These are phyloP conservation scores for Mollisiaceae sp. DNA, from an alignment of 2,329 filamentous ascomycete species.

Conservation along the genomic window DNA sequence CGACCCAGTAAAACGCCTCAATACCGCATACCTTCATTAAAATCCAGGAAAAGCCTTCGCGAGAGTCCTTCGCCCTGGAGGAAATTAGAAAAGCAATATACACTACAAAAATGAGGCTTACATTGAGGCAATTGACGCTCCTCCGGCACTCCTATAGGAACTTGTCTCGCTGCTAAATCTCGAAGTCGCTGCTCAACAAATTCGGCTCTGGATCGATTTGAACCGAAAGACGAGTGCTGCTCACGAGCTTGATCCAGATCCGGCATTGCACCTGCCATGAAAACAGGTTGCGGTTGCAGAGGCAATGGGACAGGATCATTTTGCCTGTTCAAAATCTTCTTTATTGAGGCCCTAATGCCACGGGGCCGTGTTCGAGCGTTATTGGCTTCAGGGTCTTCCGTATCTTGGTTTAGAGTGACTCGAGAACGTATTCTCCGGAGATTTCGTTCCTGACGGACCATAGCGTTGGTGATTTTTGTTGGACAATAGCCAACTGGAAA, in stretches of 20 bases:
- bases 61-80: conserved; percentile 35
- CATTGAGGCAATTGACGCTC: conserved; percentile 30
- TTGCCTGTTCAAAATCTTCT: conserved; percentile 17
- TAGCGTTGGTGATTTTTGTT: conserved; percentile 75
- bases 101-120: conserved; percentile 16
- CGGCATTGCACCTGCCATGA: conserved; percentile 22
- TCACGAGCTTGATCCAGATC: conserved; percentile 3
- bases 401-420: conserved; percentile 30
- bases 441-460: conserved; percentile 82
- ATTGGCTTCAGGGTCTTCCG: conserved; percentile 15
- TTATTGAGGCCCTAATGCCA: conserved; percentile 21
- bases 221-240: conserved; percentile 12
- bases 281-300: conserved; percentile 23
- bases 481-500: conserved; percentile 72
- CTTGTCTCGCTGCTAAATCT: conserved; percentile 34
- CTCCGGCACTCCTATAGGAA: conserved; percentile 36
- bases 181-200: conserved; percentile 35
- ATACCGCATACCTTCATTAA: conserved; percentile 13
- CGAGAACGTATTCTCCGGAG: conserved; percentile 53
- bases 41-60: conserved; percentile 39
- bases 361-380: conserved; percentile 20
- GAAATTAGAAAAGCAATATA: background rate
- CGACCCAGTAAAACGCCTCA: background rate
- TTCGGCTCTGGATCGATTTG: conserved; percentile 27
- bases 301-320: conserved; percentile 19